phyloP scores from a whole-genome alignment of 352 stramenopile genomes.

The Globisporangium megalacanthum region DNA sequence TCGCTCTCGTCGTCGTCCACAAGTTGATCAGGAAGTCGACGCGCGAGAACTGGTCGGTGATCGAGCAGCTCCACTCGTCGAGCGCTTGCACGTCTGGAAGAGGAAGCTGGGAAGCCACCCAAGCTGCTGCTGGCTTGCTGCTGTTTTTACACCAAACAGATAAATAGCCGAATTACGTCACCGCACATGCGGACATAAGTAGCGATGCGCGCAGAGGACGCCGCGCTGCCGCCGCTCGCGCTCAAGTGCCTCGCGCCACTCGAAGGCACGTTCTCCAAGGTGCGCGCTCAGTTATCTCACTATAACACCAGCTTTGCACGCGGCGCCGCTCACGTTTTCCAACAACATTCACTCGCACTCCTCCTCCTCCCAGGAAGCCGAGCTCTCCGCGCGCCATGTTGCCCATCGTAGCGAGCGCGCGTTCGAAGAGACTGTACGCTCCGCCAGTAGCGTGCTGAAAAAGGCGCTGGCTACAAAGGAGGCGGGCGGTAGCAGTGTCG shows the following conservation, averaged over 20 bases:
- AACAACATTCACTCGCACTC: neutral
- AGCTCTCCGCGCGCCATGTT: slow-evolving; percentile 43
- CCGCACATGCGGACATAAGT: neutral
- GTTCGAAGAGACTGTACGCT: slow-evolving; percentile 31
- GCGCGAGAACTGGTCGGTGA: slow-evolving; percentile 49
- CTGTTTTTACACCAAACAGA: no score
- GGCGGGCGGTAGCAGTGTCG: neutral
- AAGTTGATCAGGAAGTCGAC: slow-evolving; percentile 72
- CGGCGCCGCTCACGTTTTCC: neutral
- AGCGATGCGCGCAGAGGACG: neutral
- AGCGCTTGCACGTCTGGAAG: slow-evolving; percentile 39
- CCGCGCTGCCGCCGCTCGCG: slow-evolving; percentile 16
- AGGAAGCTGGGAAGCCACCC: no score
- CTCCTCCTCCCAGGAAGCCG: slow-evolving; percentile 23
- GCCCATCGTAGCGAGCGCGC: slow-evolving; percentile 23
- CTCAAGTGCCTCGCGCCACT: slow-evolving; percentile 33
- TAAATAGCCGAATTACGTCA: neutral
- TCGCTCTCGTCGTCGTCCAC: slow-evolving; percentile 18
- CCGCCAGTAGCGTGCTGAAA: slow-evolving; percentile 31
- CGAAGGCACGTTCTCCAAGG: slow-evolving; percentile 27
- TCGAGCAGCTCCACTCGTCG: slow-evolving; percentile 48
- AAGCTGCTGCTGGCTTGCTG: no score
- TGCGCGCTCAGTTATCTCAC: neutral
- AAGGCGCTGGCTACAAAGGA: slow-evolving; percentile 21
- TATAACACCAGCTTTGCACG: neutral